Conservation (phyloP, 352 stramenopile species). For the Phytophthora fragariae region DNA sequence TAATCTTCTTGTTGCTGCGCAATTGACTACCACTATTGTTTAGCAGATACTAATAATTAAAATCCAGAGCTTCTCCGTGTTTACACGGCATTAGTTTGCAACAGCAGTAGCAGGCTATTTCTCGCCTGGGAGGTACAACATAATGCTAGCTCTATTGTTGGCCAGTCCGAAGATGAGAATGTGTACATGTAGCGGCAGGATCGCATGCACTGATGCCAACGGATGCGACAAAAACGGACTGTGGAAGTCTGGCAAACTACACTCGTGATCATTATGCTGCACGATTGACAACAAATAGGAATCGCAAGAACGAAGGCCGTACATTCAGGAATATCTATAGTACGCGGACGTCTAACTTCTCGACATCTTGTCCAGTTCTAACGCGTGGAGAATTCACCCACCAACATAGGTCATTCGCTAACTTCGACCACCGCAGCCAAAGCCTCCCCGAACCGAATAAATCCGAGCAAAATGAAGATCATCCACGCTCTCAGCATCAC, state of each 20-base stretch:
- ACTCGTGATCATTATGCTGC: background rate
- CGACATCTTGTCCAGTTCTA: no score
- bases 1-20: no score
- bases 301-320: no score
- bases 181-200: background rate
- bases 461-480: background rate
- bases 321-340: no score
- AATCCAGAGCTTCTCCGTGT: no score
- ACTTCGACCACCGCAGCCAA: background rate
- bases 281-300: background rate
- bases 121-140: no score
- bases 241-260: background rate
- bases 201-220: background rate
- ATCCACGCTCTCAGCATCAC: background rate
- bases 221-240: background rate
- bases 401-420: no score
- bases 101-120: no score
- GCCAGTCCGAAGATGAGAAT: background rate
- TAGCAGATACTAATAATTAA: no score
- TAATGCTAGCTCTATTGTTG: background rate
- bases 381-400: no score
- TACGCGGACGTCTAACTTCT: background rate
- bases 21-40: no score
- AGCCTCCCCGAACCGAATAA: background rate
- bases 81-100: no score